Percentiles rank a stretch among this genome's conserved stretches.
Conservation (phyloP, 495 filamentous ascomycete species). For the Neurospora sp. region DNA sequence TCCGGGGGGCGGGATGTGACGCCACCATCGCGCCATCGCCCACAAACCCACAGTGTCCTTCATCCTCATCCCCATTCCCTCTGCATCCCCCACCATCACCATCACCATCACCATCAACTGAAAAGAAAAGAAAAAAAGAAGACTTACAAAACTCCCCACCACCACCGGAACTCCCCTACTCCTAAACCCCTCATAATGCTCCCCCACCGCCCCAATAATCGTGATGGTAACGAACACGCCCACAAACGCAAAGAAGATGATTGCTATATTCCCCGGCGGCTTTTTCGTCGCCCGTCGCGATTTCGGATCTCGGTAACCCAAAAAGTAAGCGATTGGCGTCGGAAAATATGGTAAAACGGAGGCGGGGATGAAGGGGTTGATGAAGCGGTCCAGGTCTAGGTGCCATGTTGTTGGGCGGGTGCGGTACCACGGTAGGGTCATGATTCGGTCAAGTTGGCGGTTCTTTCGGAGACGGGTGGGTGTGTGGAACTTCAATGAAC, state of each 20-base stretch:
- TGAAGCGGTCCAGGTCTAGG: slow-evolving; percentile 55
- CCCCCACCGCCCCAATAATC: slow-evolving; percentile 35
- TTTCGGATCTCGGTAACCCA: slow-evolving; percentile 37
- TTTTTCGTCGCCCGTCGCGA: slow-evolving; percentile 5
- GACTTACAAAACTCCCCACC: slow-evolving; percentile 41
- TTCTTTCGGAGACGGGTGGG: too few species aligned
- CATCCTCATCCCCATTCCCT: too few species aligned
- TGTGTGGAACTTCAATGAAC: too few species aligned
- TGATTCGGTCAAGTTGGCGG: too few species aligned
- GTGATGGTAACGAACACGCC: slow-evolving; percentile 43
- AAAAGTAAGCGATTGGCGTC: slow-evolving; percentile 36
- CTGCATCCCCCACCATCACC: too few species aligned
- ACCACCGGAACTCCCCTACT: slow-evolving; percentile 35
- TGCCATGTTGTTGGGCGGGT: slow-evolving; percentile 26
- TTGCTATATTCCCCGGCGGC: slow-evolving; percentile 37
- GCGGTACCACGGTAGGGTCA: too few species aligned
- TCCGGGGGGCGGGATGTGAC: too few species aligned
- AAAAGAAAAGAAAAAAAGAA: not conserved
- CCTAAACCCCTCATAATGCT: slow-evolving; percentile 26
- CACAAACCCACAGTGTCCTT: too few species aligned
- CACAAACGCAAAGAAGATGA: slow-evolving; percentile 42
- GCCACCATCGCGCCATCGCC: too few species aligned
- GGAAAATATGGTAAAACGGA: slow-evolving; percentile 34
- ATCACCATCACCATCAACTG: too few species aligned
- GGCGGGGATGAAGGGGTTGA: slow-evolving; percentile 52